Base-by-base conservation (phyloP, 1,284 basidiomycete species). In the Trichosporon asahii region DNA sequence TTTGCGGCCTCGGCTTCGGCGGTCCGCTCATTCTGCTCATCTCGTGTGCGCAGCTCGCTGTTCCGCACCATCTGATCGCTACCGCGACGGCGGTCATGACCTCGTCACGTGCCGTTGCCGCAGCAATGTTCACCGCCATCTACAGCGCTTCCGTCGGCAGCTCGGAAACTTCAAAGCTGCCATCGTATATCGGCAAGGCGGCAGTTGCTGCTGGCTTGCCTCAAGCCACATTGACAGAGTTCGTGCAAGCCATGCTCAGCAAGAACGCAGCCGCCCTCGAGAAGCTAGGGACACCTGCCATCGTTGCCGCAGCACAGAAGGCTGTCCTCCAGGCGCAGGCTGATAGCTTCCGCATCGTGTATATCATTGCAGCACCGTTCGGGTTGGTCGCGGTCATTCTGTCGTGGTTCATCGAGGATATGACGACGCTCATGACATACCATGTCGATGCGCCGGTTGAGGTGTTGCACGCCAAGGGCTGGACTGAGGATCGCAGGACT, bases 21-120 rank as follows among this genome's bases (percentile, higher is more conserved):
- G 63, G 68, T 7, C 75, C 74, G 0, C 71, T 76, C 40, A 70
- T 76, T 29, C 70, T 76, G 2, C 66, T 75, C 37, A 73, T 76
- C 27, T 65, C 74, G 3, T 64, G 68, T 23, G 71, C 73, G 0
- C 75, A 76, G 64, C 64, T 76, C 14, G 67, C 75, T 1, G 72
- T 68, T 0, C 75, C 75, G 7, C 75, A 74, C 49, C 69, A 73
- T 31, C 71, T 74, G n/a, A 76, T 76, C 57, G 75, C 73, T 9
- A 73, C 72, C 3, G 67, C 73, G 5, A 73, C 75, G 0, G 73
- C 75, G 0, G 66, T 75, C 12, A 63, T 73, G 27, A 73, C 72
- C 0, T 69, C 70, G 23, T 66, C 66, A 15, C 68, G 74, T n/a
- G 72, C 74, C 8, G 61, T 75, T 0, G 74, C 72, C 5, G 74